Evolutionary conservation across 768 basidiomycete genomes (phyloP), one percentile per base, ranked within the genome.

Genomic region (Phallus indusiatus): DNA sequence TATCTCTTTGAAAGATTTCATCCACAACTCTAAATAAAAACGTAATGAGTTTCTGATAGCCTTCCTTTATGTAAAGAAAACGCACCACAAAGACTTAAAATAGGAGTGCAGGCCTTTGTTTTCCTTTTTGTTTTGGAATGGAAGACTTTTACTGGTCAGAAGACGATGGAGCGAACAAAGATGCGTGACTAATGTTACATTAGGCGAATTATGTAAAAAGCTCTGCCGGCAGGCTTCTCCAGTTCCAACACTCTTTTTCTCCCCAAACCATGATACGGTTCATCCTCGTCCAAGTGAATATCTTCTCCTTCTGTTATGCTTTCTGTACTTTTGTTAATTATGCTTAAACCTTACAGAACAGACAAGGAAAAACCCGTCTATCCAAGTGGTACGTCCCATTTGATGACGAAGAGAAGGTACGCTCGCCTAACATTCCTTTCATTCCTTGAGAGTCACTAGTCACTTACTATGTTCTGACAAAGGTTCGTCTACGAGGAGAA

Each of bases 321-420:
- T 34, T 21, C 49, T 33, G 18, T 4, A 28, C 47, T n/a, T 33
- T 35, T 17, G 33, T 49, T 35, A 20, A 37, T 52, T 18, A 49
- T 63, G 14, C 60, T 34, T 8, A 1, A 7, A 37, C 36, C 20
- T 10, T 47, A 4, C 64, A 98, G 94, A 98, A 98, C 70, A 85
- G 95, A 46, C 96, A 99, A 75, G 96, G 96, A 17, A 99, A 99
- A 76, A 98, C 95, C 2, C 80, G 96, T 58, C 72, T 98, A 53
- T 94, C 92, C 10, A 98, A 98, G 73, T 99, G 95, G 95, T 98
- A 98, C 75, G 91, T 91, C 24, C 96, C 96, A 1, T 98, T 94
- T 65, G 94, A 97, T 66, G 96, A 99, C 68, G 96, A 99, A 65
- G 96, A 98, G 78, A 99, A 98, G 85, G 92, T 91, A 53, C 51